Evolutionary conservation across 1,284 basidiomycete species (phyloP).

Genomic region (Boletellus deceptivus): DNA sequence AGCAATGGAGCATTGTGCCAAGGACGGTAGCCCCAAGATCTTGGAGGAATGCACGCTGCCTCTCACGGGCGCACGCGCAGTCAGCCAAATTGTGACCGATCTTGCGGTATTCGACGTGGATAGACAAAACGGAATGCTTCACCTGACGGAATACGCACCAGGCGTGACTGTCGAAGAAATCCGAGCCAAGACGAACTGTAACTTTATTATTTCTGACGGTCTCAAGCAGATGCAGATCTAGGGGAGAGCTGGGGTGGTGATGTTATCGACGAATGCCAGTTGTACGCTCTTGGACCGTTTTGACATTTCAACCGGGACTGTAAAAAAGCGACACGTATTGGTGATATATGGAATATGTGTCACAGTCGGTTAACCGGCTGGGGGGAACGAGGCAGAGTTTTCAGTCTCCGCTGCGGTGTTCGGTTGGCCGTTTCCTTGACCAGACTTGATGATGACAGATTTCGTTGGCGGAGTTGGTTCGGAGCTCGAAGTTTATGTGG

Average conservation of each 20-base stretch:
- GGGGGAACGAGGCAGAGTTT: too few relatives aligned
- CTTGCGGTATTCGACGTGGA: slow-evolving; percentile 88
- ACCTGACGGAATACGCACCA: slow-evolving; percentile 76
- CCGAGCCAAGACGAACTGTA: slow-evolving; percentile 75
- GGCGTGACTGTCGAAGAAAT: slow-evolving; percentile 83
- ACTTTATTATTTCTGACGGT: slow-evolving; percentile 57
- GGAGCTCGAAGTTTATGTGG: too few relatives aligned
- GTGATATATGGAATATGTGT: too few relatives aligned
- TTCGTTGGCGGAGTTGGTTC: too few relatives aligned
- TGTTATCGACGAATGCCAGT: too few relatives aligned
- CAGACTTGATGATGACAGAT: too few relatives aligned
- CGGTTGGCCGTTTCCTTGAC: too few relatives aligned
- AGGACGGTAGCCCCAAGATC: slow-evolving; percentile 85
- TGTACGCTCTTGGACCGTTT: too few relatives aligned
- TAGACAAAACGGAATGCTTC: slow-evolving; percentile 64
- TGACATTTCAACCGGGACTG: too few relatives aligned
- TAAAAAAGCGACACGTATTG: too few relatives aligned
- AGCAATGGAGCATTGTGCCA: slow-evolving; percentile 85
- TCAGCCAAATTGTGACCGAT: slow-evolving; percentile 90
- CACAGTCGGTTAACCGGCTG: too few relatives aligned
- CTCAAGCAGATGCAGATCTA: slow-evolving; percentile 36
- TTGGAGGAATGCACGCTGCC: slow-evolving; percentile 80
- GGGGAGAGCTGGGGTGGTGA: not conserved
- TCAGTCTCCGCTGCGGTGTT: too few relatives aligned
- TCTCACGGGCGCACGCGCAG: slow-evolving; percentile 79